Percentiles rank a stretch among this genome's conserved stretches.
Evolutionary conservation across 495 filamentous ascomycete species (phyloP).

Genomic region (Aspergillus coremiiformis): DNA sequence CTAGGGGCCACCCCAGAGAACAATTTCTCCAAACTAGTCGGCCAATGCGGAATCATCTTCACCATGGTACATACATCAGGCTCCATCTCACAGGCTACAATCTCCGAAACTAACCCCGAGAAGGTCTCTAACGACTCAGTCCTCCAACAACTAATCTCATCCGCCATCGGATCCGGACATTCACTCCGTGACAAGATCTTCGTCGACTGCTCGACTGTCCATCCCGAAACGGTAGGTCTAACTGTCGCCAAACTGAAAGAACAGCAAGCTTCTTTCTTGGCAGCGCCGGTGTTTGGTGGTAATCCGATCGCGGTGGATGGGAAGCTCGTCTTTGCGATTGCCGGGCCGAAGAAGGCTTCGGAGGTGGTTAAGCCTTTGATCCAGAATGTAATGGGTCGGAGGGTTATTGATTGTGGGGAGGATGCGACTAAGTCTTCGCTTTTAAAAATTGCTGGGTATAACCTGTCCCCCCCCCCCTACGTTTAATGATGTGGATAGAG

Average conservation of each 20-base stretch:
- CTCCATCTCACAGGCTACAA: neutral
- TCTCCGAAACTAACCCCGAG: neutral
- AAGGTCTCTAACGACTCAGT: conserved; percentile 40
- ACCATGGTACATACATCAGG: conserved; percentile 29
- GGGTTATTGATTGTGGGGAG: conserved; percentile 42
- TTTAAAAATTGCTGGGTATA: conserved; percentile 40
- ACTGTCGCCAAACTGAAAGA: conserved; percentile 30
- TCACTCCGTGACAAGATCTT: conserved; percentile 42
- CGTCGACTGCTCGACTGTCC: conserved; percentile 43
- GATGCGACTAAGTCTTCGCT: conserved; percentile 40
- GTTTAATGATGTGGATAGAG: neutral
- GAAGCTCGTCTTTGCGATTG: conserved; percentile 43
- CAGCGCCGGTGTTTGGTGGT: conserved; percentile 41
- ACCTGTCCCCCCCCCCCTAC: neutral
- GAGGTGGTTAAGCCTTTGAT: conserved; percentile 37
- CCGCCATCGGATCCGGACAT: conserved; percentile 23
- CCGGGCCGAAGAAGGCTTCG: conserved; percentile 29
- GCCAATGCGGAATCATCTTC: conserved; percentile 38
- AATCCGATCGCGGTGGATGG: conserved; percentile 38
- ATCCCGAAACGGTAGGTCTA: conserved; percentile 31
- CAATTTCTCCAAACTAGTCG: conserved; percentile 31
- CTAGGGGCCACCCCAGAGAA: conserved; percentile 30
- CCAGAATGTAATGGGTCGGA: conserved; percentile 39
- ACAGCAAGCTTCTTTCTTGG: conserved; percentile 31
- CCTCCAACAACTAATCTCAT: conserved; percentile 29